Evolutionary conservation across 768 basidiomycete species (phyloP), one percentile per base, ranked within the genome.

Genomic region (Multifurca ochricompacta): DNA sequence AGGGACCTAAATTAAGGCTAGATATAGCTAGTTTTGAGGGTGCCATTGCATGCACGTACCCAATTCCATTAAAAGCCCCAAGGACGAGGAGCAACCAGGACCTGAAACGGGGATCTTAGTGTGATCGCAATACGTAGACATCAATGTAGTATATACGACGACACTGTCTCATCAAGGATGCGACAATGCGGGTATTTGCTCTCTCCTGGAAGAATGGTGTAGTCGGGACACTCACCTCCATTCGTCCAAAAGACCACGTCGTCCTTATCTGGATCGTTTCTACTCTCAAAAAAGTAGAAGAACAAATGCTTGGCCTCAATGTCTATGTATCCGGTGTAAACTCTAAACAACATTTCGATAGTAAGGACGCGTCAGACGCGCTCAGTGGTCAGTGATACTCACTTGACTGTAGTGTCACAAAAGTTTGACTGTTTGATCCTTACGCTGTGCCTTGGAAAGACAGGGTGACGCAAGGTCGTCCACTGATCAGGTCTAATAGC

Each of bases 271-370:
- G 69, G 70, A 40, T 69, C 56, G 25, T 61, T 63, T 42, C 76
- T 60, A 32, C 70, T 72, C 60, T 77, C 76, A 60, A 78, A 77
- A 65, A 78, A 79, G 66, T 85, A 85, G 70, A 87, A 86, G 67
- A 82, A 83, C 36, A 83, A 50, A 58, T 83, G 82, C 51, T 81
- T 77, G 19, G 81, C 79, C 63, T 79, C 71, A 41, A 82, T 73
- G 55, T 85, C 83, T 50, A 85, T 81, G 59, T 85, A 85, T 9
- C 83, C 83, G 0, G 82, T 82, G 63, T 80, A 85, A 1, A 75
- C 68, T 18, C 79, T 82, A 30, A 42, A 32, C 14, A 4, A 23
- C 11, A 19, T 13, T 39, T 32, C 31, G n/a, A 21, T 6, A 3
- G 23, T 31, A 32, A n/a, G 13, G 21, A 31, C 10, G 19, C 43